These are phyloP conservation scores for Rehmannia glutinosa DNA, from an alignment of 257 asterid species.

Conservation along the genomic window DNA sequence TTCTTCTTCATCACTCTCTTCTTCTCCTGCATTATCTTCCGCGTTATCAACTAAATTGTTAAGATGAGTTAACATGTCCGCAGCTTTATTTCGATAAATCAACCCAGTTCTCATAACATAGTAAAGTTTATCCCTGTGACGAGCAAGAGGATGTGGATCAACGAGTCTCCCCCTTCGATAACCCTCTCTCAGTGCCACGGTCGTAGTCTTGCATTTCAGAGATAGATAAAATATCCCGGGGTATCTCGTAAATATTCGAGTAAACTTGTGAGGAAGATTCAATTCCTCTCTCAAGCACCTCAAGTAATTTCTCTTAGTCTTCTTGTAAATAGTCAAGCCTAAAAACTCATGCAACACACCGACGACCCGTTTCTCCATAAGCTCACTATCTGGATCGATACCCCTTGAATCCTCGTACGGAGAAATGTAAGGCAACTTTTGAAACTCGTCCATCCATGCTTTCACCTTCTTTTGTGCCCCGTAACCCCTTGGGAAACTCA, in stretches of 20 bases:
- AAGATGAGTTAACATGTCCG: conserved; percentile 48
- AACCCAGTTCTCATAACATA: conserved; percentile 90
- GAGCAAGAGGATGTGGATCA: conserved; percentile 61
- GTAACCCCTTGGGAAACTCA: conserved; percentile 94
- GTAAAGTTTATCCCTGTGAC: conserved; percentile 68
- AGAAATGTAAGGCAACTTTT: conserved; percentile 88
- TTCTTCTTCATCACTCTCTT: conserved; percentile 42
- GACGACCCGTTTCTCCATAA: conserved; percentile 94
- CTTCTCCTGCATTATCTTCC: conserved; percentile 35
- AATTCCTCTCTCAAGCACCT: conserved; percentile 82
- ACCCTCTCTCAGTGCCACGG: conserved; percentile 83
- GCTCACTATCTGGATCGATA: conserved; percentile 79
- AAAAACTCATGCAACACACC: conserved; percentile 87
- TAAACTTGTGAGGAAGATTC: conserved; percentile 84
- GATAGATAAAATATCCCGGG: conserved; percentile 93
- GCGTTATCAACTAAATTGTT: conserved; percentile 40
- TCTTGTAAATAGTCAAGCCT: conserved; percentile 72
- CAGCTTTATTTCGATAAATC: conserved; percentile 61
- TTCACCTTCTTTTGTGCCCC: conserved; percentile 92
- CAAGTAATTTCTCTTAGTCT: conserved; percentile 86
- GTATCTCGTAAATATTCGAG: conserved; percentile 83
- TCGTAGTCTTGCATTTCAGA: conserved; percentile 85
- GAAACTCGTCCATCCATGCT: conserved; percentile 97
- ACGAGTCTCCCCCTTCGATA: conserved; percentile 70
- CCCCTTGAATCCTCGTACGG: conserved; percentile 83